Conservation (phyloP, 2,329 filamentous ascomycete species). For the Metarhizium sp. region DNA sequence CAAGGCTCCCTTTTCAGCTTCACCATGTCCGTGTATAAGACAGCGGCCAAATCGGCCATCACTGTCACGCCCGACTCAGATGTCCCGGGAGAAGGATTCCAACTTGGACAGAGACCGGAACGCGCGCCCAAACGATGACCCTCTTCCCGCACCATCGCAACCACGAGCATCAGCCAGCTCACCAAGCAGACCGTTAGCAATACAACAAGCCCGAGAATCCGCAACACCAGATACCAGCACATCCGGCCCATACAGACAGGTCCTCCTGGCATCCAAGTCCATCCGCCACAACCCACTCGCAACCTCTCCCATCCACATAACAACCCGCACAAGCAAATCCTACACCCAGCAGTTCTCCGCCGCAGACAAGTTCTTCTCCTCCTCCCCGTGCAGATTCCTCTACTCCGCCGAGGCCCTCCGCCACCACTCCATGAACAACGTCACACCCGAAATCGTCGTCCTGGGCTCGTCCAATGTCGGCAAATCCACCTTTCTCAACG, state of each 20-base stretch:
- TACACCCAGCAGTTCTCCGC: slow-evolving; percentile 16
- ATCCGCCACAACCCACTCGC: slow-evolving; percentile 8
- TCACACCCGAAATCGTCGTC: slow-evolving; percentile 58
- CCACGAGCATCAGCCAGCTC: not conserved
- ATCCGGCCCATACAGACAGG: slow-evolving; percentile 4
- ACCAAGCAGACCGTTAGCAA: not conserved
- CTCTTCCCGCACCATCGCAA: not conserved
- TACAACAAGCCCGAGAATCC: not conserved
- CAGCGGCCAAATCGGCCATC: slow-evolving; percentile 2
- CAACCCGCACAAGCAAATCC: slow-evolving; percentile 7
- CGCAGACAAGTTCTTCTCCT: slow-evolving; percentile 23
- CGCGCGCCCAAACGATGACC: not conserved
- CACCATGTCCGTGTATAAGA: slow-evolving; percentile 1
- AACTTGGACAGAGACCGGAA: not conserved
- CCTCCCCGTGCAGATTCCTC: slow-evolving; percentile 28
- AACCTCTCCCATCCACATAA: not conserved
- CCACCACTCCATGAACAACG: slow-evolving; percentile 40
- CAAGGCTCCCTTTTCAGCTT: slow-evolving; percentile 4
- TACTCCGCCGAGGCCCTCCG: slow-evolving; percentile 41
- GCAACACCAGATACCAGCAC: not conserved
- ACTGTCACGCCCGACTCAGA: not conserved
- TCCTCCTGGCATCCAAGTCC: slow-evolving; percentile 9
- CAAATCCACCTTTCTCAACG: slow-evolving; percentile 83
- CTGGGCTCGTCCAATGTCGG: slow-evolving; percentile 84
- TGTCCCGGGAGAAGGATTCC: not conserved